These are phyloP conservation scores for Heliosperma pusillum DNA, from an alignment of 148 eudicot genomes.

Conservation along the genomic window DNA sequence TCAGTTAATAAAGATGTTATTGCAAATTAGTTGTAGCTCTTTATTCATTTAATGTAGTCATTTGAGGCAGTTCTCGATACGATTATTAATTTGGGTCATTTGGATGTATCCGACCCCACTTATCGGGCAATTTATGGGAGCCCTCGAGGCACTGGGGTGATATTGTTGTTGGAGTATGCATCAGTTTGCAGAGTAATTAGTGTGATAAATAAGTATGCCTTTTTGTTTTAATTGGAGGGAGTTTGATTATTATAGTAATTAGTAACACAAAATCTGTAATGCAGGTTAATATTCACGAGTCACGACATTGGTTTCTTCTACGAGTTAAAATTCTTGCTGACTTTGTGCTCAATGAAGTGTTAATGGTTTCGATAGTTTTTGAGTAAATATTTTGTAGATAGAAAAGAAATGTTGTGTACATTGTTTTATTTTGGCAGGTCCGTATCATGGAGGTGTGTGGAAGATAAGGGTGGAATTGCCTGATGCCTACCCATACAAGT, in stretches of 20 bases:
- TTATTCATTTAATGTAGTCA: neutral
- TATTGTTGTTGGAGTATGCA: neutral
- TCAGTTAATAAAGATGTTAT: constrained; percentile 11
- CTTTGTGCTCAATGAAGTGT: no score
- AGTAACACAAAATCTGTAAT: neutral
- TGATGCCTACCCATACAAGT: constrained; percentile 74
- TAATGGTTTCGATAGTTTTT: neutral
- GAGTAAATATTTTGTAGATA: neutral
- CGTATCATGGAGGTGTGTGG: constrained; percentile 78
- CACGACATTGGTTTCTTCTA: no score
- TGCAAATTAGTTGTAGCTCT: neutral
- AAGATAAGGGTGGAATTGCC: constrained; percentile 71
- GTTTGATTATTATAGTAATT: neutral
- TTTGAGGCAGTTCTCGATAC: neutral
- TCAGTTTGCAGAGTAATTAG: neutral
- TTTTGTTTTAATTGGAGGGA: neutral
- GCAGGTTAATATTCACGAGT: no score
- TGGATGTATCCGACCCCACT: no score
- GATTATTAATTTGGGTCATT: no score
- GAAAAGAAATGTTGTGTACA: constrained; percentile 12
- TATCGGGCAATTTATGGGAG: no score
- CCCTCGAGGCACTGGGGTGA: no score
- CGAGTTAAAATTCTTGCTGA: neutral
- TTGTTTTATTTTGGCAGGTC: constrained; percentile 44
- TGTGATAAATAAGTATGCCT: neutral